Evolutionary conservation across 768 basidiomycete species (phyloP).

Genomic region (Trametes maxima): DNA sequence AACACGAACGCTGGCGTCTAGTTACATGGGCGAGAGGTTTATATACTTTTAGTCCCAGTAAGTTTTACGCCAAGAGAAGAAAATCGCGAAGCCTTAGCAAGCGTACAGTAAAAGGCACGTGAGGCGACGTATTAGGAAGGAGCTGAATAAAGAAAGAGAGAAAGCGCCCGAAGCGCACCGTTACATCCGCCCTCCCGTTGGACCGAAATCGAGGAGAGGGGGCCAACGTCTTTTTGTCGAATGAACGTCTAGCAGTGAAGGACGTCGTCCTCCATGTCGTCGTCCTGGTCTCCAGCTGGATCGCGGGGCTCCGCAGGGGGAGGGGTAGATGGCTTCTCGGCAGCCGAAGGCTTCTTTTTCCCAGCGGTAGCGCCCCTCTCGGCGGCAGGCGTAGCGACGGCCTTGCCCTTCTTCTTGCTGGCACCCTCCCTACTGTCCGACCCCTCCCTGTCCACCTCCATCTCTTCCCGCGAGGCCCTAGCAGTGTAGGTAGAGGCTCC

Average conservation of each 20-base stretch:
- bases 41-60: background rate
- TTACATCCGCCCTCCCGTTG: conserved; percentile 11
- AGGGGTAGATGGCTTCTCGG: background rate
- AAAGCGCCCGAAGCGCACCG: background rate
- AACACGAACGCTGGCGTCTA: background rate
- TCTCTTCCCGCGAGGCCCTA: background rate
- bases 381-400: background rate
- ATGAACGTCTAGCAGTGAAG: no score
- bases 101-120: background rate
- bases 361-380: no score
- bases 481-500: background rate
- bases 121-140: background rate
- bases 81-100: background rate
- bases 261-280: background rate
- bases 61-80: background rate
- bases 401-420: background rate
- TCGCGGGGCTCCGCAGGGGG: no score
- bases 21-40: background rate
- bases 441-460: background rate
- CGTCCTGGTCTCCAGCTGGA: background rate
- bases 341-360: background rate
- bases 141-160: background rate
- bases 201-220: background rate
- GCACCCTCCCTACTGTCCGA: background rate
- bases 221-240: background rate